phyloP scores from a whole-genome alignment of 2,329 filamentous ascomycete genomes.

The Nothophaeocryptopus gaeumannii region DNA sequence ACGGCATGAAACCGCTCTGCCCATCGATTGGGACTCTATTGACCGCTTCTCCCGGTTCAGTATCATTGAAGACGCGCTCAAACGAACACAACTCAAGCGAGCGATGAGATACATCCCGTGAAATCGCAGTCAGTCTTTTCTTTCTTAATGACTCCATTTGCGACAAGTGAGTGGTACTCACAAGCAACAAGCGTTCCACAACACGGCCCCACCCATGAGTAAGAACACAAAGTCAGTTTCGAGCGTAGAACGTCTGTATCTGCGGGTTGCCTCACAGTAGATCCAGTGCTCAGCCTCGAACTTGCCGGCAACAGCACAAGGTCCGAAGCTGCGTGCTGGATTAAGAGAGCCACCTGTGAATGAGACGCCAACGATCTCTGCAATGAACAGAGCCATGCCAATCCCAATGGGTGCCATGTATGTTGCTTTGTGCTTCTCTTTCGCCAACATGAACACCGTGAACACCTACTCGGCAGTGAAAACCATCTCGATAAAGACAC shows the following conservation, averaged over 20 bases:
- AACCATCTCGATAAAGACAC: constrained; percentile 38
- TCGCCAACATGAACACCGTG: constrained; percentile 37
- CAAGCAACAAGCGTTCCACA: constrained; percentile 32
- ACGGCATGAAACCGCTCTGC: too few species aligned
- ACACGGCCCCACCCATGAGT: constrained; percentile 31
- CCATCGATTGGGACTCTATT: too few species aligned
- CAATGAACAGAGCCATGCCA: constrained; percentile 27
- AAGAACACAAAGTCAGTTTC: background rate
- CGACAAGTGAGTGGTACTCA: too few species aligned
- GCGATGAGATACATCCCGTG: too few species aligned
- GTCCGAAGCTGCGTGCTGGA: constrained; percentile 35
- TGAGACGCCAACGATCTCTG: constrained; percentile 26
- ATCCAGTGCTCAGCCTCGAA: constrained; percentile 22
- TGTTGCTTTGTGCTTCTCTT: constrained; percentile 35
- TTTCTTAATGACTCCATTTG: too few species aligned
- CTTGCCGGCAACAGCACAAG: constrained; percentile 19
- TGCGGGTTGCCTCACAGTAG: constrained; percentile 20
- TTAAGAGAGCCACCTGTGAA: constrained; percentile 36
- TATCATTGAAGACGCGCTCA: too few species aligned
- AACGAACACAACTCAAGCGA: too few species aligned
- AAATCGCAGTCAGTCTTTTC: too few species aligned
- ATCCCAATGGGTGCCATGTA: constrained; percentile 31
- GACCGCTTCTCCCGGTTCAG: too few species aligned
- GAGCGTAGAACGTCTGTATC: too few species aligned
- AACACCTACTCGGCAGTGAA: constrained; percentile 33